Percentiles rank a stretch among this genome's conserved stretches.
Evolutionary conservation across 352 stramenopile genomes (phyloP).

Genomic region (Phytophthora citrophthora): DNA sequence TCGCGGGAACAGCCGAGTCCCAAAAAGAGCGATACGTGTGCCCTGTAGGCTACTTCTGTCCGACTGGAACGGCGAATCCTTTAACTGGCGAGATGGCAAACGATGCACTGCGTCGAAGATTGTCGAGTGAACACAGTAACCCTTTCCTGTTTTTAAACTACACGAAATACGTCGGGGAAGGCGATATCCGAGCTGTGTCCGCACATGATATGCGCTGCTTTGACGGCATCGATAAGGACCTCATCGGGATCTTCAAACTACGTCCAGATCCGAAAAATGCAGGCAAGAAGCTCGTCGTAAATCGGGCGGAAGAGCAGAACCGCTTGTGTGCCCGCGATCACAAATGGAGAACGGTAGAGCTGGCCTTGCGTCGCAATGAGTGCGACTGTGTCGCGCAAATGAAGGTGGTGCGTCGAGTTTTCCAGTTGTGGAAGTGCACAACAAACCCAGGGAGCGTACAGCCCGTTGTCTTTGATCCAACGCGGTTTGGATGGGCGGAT

Average conservation of each 20-base stretch:
- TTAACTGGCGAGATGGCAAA: slow-evolving; percentile 89
- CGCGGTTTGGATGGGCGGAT: slow-evolving; percentile 62
- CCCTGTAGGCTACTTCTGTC: slow-evolving; percentile 95
- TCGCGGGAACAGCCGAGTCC: slow-evolving; percentile 83
- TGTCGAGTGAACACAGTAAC: slow-evolving; percentile 69
- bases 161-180: slow-evolving; percentile 92
- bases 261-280: slow-evolving; percentile 11
- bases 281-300: slow-evolving; percentile 43
- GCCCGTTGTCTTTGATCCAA: slow-evolving; percentile 43
- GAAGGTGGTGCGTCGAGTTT: slow-evolving; percentile 90
- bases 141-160: slow-evolving; percentile 76
- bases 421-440: slow-evolving; percentile 95
- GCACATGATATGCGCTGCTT: slow-evolving; percentile 93
- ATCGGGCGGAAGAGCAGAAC: slow-evolving; percentile 78
- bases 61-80: slow-evolving; percentile 92
- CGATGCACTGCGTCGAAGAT: slow-evolving; percentile 85
- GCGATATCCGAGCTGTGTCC: slow-evolving; percentile 87
- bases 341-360: slow-evolving; percentile 92
- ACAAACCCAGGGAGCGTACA: slow-evolving; percentile 34
- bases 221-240: slow-evolving; percentile 84
- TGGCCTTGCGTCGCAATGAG: slow-evolving; percentile 89
- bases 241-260: slow-evolving; percentile 62
- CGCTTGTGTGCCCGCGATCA: slow-evolving; percentile 92
- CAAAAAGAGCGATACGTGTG: slow-evolving; percentile 85
- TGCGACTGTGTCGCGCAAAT: slow-evolving; percentile 93